Base-by-base conservation (phyloP, 805 yeast species). In the Pichia membranifaciens region DNA sequence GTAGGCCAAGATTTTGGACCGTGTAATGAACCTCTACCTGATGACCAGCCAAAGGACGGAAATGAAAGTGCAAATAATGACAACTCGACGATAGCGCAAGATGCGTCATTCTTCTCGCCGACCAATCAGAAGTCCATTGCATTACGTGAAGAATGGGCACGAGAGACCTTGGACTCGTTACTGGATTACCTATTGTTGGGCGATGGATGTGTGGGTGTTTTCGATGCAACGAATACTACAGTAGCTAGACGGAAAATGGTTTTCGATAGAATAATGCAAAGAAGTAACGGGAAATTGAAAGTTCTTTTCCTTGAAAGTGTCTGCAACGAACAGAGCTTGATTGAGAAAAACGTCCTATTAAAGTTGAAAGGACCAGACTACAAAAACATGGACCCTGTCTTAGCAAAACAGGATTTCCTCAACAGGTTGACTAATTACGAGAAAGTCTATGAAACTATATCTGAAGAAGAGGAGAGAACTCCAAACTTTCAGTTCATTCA, bases 321-420 rank as follows among this genome's bases (percentile, higher is more conserved):
- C 6, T 91, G 98, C 64, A 81, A 86, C 6, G 90, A 90, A 60
- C 79, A 81, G 9, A 68, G 73, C 1, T 78, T 91, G 39, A 81
- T 91, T 40, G 95, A 88, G 54, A 76, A 81, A 47, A 91, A 91
- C 62, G 82, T 91, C 35, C 72, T 84, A 39, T 75, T 93, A 56
- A 91, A 91, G 68, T 72, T 91, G 43, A 78, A 84, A 18, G 99
- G 99, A 0, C 99, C 98, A 0, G 98, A 91, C 67, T 91, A 91
- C 68, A 75, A 76, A 47, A 75, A 83, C 39, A 87, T 88, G 87
- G 91, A 90, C 61, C 91, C 88, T 0, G 82, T 81, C 38, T 58
- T 74, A 16, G 96, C 98, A 0, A 65, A 90, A 25, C 72, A 69
- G 45, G 99, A 91, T 67, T 91, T 91, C 61, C 77, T 82, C 38